Evolutionary conservation across 805 yeast species (phyloP), one percentile per base, ranked within the genome.

Genomic region (Yamadazyma laniorum): DNA sequence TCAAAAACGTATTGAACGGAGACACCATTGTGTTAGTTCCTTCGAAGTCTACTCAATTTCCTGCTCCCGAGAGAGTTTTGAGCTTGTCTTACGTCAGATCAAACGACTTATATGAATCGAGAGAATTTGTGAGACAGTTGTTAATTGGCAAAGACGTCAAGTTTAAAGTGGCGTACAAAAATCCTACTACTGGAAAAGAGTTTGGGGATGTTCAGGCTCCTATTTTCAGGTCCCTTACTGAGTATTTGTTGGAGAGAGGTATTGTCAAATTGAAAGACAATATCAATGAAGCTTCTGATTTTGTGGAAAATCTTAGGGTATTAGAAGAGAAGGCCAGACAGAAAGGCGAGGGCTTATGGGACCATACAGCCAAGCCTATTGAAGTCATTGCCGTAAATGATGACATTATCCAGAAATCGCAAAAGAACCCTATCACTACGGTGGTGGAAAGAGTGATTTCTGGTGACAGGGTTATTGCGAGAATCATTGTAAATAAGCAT

Each of bases 391-490:
- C 49, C 4, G 43, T 75, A 22, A 49, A 63, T 15, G 63, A 61
- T 8, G 46, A 43, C 4, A 59, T 67, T 26, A 56, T 63, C 31
- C 58, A 55, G 13, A 58, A 58, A 40, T 69, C 78, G 6, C 55
- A 53, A 37, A 48, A 51, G 12, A 39, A 58, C n/a, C 77, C 80
- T 18, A 58, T 76, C 34, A 60, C 70, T 13, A 71, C 85, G 22
- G 73, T 87, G 40, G 82, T 87, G 18, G 95, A 87, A 60, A 79
- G 75, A 51, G 93, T 82, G 22, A 70, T 85, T 42, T 67, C 81
- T 45, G 96, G 95, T 34, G 95, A 87, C 61, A 67, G 95, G 33
- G 59, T 86, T n/a, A 64, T 82, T 26, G 74, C 77, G 9, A 74
- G 95, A 28, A 56, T 79, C 9, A 47, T 79, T 38, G 61, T 77